Evolutionary conservation across 2,329 filamentous ascomycete genomes (phyloP), one percentile per base, ranked within the genome.

Genomic region (Elsinoe australis): DNA sequence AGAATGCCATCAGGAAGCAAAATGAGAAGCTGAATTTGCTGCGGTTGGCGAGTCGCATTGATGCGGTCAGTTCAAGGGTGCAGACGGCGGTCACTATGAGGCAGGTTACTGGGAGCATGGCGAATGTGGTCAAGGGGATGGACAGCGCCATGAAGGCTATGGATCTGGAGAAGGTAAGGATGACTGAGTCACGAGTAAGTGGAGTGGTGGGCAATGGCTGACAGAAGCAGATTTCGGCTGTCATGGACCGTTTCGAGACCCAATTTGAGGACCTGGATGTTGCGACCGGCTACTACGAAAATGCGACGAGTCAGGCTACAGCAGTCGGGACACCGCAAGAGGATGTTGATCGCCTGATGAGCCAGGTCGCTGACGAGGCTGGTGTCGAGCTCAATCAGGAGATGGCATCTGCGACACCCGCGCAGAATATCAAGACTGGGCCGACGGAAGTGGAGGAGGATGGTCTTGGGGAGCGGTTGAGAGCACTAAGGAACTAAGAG

Each of bases 361-460:
- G 79, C 54, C 85, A 94, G 68, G 79, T 92, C 34, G 87, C 87
- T 53, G 88, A 94, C 64, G 87, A 94, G 65, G 87, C 85, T 7
- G 88, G 88, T 47, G 78, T 95, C 46, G 85, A 92, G 66, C 72
- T 94, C 52, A 80, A 80, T 56, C 77, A 83, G 62, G 85, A 92
- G 67, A 80, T 94, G 66, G 71, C 72, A 49, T 69, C 69, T 9
- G 75, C 82, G 5, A 69, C 76, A 10, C 71, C 76, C 0, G 70
- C 75, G 14, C 74, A 74, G 58, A 68, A 70, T 4, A 56, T 64
- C 44, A 74, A 75, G 63, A 74, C 73, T 51, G 83, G 85, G 53
- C 83, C 83, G 2, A 85, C 82, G 2, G 79, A 85, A 51, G 83
- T 88, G 61, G 81, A 87, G 63, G 85, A 90, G 65, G 85, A 90